These are phyloP conservation scores for Suillus subluteus DNA, from an alignment of 768 basidiomycete species.

Conservation along the genomic window DNA sequence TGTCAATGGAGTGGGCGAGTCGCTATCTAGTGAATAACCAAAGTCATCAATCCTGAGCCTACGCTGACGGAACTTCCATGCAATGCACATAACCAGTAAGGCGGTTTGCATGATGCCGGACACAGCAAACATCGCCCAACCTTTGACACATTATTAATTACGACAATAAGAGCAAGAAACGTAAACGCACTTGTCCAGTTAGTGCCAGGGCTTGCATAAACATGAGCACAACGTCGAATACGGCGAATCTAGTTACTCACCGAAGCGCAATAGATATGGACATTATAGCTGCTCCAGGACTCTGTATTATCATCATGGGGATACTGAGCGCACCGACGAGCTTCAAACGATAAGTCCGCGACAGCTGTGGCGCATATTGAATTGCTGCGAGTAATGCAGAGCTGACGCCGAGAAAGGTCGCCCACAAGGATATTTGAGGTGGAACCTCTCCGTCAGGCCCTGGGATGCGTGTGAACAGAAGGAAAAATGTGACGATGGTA, in stretches of 20 bases:
- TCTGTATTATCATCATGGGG: constrained; percentile 95
- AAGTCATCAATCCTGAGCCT: constrained; percentile 87
- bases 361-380: constrained; percentile 89
- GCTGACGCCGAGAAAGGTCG: constrained; percentile 84
- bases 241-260: constrained; percentile 36
- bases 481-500: constrained; percentile 61
- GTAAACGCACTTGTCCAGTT: constrained; percentile 76
- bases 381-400: constrained; percentile 77
- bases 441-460: constrained; percentile 38
- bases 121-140: constrained; percentile 81
- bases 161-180: not conserved
- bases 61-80: constrained; percentile 82
- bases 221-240: constrained; percentile 10
- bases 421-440: constrained; percentile 61
- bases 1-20: not conserved
- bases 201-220: constrained; percentile 61
- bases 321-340: constrained; percentile 94
- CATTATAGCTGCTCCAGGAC: constrained; percentile 88
- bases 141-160: constrained; percentile 37
- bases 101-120: constrained; percentile 84
- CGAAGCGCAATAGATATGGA: constrained; percentile 77
- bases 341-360: constrained; percentile 74
- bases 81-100: constrained; percentile 82
- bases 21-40: constrained; percentile 55
- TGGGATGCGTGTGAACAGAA: constrained; percentile 51